Base-by-base conservation (phyloP, 148 eudicot species). In the Drosera capensis region DNA sequence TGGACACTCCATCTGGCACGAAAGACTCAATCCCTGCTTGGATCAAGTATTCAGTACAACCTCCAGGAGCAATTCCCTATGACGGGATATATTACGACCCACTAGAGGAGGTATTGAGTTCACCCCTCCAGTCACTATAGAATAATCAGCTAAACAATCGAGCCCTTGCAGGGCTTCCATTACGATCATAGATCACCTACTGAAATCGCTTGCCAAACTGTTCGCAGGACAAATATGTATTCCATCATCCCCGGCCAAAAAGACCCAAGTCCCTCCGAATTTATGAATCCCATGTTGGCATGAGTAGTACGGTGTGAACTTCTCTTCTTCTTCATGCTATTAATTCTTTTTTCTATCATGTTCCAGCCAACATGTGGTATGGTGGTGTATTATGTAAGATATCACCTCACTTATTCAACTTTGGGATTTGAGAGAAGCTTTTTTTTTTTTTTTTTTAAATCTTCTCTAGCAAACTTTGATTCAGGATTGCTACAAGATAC, bases 21-120 rank as follows among this genome's bases (percentile, higher is more conserved):
- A 85, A 90, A 64, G 99, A 85, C 65, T 85, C 99, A 5, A 85
- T 90, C 60, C 93, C 95, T 40, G 95, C 99, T 42, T 90, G 99
- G 99, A 81, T 90, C 57, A 90, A 85, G 56, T 90, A 73, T 57
- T 78, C 94, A 13, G 75, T 90, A 28, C 99, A 90, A 64, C 78
- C 94, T 44, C 88, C 95, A 20, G 79, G 73, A 25, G 88, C 81
- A 67, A 85, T 90, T 58, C 95, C 99, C 14, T 90, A 67, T 55
- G 69, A 90, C 76, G 99, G 82, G 40, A 78, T 90, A 38, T 90
- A 90, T 63, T 90, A 90, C 62, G 99, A 85, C 67, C 99, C 99
- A 35, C 95, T 88, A 20, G 83, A 75, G 44, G 95, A 85, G 95
- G 99, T 90, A 72, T 48, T n/a, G n/a, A n/a, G n/a, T n/a, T n/a